phyloP scores from a whole-genome alignment of 805 yeast species.

The Cyberlindnera nakhonratchasimensis region DNA sequence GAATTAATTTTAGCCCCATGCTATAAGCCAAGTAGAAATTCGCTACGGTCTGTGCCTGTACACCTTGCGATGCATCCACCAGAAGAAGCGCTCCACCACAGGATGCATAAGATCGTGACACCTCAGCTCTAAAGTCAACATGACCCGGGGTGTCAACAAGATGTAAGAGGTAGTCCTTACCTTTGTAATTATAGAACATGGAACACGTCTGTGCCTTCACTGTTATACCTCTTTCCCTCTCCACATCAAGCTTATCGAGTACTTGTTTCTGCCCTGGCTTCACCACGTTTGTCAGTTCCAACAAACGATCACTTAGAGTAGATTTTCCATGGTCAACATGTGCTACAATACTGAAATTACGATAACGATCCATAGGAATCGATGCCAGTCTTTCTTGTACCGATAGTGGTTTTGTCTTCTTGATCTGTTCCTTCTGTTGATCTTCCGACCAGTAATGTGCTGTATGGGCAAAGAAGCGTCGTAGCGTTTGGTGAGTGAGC shows the following conservation, averaged over 20 bases:
- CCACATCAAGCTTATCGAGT: constrained; percentile 88
- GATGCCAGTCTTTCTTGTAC: constrained; percentile 57
- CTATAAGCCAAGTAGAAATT: constrained; percentile 89
- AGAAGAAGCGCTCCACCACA: constrained; percentile 90
- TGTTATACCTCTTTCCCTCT: constrained; percentile 93
- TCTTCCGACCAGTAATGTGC: not conserved
- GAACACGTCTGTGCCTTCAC: constrained; percentile 96
- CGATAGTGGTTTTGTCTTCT: not conserved
- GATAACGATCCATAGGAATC: constrained; percentile 77
- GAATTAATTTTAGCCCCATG: constrained; percentile 75
- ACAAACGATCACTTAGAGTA: constrained; percentile 80
- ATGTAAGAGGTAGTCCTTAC: constrained; percentile 78
- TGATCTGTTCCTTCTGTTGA: too few relatives aligned
- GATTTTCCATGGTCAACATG: constrained; percentile 92
- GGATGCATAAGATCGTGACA: constrained; percentile 88
- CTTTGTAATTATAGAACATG: constrained; percentile 72
- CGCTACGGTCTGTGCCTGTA: constrained; percentile 98
- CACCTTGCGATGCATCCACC: constrained; percentile 95
- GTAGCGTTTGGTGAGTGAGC: not conserved
- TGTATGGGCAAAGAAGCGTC: constrained; percentile 2
- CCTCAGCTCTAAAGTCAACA: constrained; percentile 93
- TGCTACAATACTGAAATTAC: constrained; percentile 94
- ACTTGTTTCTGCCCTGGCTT: constrained; percentile 82
- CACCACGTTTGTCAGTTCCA: constrained; percentile 88
- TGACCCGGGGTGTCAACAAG: constrained; percentile 98